Evolutionary conservation across 2,329 filamentous ascomycete genomes (phyloP), one percentile per base, ranked within the genome.

Genomic region (Macrophomina phaseolina): DNA sequence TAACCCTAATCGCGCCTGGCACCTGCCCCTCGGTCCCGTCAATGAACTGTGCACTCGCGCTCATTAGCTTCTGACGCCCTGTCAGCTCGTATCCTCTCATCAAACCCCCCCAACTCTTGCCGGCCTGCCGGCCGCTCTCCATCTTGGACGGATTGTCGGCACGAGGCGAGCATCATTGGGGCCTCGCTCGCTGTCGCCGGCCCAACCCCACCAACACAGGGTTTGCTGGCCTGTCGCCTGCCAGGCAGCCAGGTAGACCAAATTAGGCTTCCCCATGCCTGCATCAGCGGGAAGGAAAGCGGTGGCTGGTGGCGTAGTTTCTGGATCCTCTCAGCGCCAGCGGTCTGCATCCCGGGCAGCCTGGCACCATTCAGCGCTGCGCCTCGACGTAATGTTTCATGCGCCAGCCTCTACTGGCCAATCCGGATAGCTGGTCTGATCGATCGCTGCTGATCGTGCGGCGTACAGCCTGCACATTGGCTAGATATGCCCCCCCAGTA

Each of bases 351-450:
- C 36, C 51, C 30, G 30, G 30, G 28, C 12, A 34, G 16, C 9
- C 58, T 28, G 58, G n/a, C 34, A 38, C 34, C n/a, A 3, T 16
- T 18, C 23, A 5, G 18, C 42, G 32, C 58, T 62, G 58, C 58
- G 32, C 58, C 58, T 36, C 58, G n/a, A 62, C 58, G 58, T 51
- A 62, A 49, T 48, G 58, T 49, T 49, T 49, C 58, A 62, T 36
- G 18, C 42, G 45, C 58, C 58, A n/a, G 58, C 58, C 32, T 38
- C 11, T 18, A 11, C 12, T n/a, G 32, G 49, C 58, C 58, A 62
- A 62, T 62, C 58, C 58, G 16, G 34, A 7, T 6, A 28, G 9
- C 2, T 30, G 16, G 58, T 49, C 42, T 28, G 14, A 36, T 49
- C 40, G 48, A 42, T 30, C 42, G n/a, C 23, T 36, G 40, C 56